Evolutionary conservation across 371 early-diverging fungal genomes (phyloP), one percentile per base, ranked within the genome.

Genomic region (Ordospora pajunii): DNA sequence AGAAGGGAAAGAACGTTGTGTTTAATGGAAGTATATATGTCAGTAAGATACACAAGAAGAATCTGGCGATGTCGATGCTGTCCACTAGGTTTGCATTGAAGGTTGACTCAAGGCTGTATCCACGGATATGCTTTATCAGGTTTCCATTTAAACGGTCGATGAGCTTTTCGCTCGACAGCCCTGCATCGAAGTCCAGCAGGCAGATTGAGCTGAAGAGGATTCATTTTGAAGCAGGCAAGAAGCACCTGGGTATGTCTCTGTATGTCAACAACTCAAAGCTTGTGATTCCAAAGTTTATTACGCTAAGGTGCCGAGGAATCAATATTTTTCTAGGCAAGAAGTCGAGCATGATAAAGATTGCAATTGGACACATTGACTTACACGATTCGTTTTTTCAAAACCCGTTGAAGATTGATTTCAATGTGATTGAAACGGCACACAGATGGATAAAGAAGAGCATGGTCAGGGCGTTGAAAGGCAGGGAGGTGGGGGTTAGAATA

Each of bases 1-100:
- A 27, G n/a, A 58, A 58, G 25, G 14, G 40, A 11, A 58, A 58
- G 25, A 58, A 58, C 6, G 40, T 58, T 40, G 17, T 58, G 58
- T 58, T 58, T 58, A 58, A 58, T 37, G 58, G 58, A 58, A 40
- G 40, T 32, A 58, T 58, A 58, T 58, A 58, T 11, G n/a, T 58
- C 1, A 32, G 32, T 14, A 58, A 58, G 3, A 37, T 58, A 27
- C 19, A 58, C n/a, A 58, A 40, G 37, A 58, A 40, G 37, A 58
- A 58, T 12, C 7, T 58, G 58, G 11, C 17, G 17, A 40, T 37
- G 19, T 22, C 58, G 19, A 32, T 27, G 1, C 40, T 58, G 6
- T 58, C 27, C 0, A 17, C 40, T n/a, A 10, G 32, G 3, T 58
- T 58, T 58, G 58, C 9, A 25, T n/a, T 58, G 7, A 58, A 37